Evolutionary conservation across 2,329 filamentous ascomycete genomes (phyloP).

Genomic region (Didymella segeticola): DNA sequence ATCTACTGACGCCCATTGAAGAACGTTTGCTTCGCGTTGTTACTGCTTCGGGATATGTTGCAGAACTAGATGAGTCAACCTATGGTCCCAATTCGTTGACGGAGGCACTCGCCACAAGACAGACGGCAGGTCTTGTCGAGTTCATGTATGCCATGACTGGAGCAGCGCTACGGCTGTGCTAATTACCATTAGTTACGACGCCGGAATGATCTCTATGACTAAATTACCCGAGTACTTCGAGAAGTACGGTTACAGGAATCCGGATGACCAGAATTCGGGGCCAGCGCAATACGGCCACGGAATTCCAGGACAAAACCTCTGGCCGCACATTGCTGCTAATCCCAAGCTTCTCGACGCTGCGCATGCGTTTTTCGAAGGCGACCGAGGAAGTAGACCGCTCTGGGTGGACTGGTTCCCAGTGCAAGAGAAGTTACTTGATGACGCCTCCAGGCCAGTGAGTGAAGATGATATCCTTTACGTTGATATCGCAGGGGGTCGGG

Average conservation of each 20-base stretch:
- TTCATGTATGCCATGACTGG: background rate
- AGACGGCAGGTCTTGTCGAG: slow-evolving; percentile 6
- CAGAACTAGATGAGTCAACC: slow-evolving; percentile 1
- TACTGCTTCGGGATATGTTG: slow-evolving; percentile 10
- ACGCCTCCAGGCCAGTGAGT: background rate
- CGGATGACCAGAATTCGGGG: slow-evolving; percentile 27
- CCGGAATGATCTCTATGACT: slow-evolving; percentile 5
- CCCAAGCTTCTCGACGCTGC: slow-evolving; percentile 4
- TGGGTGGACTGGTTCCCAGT: slow-evolving; percentile 14
- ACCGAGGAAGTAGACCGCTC: background rate
- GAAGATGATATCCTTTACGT: slow-evolving; percentile 14
- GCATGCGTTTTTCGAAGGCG: slow-evolving; percentile 14
- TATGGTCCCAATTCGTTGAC: background rate
- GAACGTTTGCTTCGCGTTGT: slow-evolving; percentile 9
- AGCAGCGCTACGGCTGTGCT: background rate
- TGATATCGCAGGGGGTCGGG: slow-evolving; percentile 21
- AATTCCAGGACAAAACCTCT: background rate
- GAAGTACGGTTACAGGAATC: slow-evolving; percentile 28
- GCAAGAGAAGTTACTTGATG: slow-evolving; percentile 7
- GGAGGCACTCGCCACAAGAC: slow-evolving; percentile 3
- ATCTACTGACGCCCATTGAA: background rate
- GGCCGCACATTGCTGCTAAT: background rate
- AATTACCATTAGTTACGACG: background rate
- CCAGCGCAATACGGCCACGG: slow-evolving; percentile 25
- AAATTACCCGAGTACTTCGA: slow-evolving; percentile 30